Evolutionary conservation across 768 basidiomycete species (phyloP).

Genomic region (Leucogyrophana mollusca): DNA sequence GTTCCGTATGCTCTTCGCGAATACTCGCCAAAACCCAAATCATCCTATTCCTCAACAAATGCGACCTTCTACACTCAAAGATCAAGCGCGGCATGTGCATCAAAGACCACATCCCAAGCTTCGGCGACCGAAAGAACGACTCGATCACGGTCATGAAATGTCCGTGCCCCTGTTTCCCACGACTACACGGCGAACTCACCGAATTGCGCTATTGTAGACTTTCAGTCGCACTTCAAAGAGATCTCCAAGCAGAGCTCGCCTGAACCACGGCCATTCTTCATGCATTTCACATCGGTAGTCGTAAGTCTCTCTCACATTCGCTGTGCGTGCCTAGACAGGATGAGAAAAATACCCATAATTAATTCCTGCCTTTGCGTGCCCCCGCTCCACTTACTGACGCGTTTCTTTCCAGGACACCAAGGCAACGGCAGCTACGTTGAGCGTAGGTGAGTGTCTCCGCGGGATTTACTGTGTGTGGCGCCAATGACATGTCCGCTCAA

Average conservation of each 20-base stretch:
- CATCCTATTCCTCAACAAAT: conserved; percentile 61
- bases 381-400: conserved; percentile 8
- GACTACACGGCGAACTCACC: conserved; percentile 9
- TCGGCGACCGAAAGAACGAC: conserved; percentile 72
- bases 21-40: conserved; percentile 58
- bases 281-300: conserved; percentile 76
- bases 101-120: conserved; percentile 69
- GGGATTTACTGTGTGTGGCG: background rate
- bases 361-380: background rate
- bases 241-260: conserved; percentile 64
- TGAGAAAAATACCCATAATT: conserved; percentile 1
- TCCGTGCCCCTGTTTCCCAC: conserved; percentile 31
- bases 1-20: conserved; percentile 67
- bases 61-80: conserved; percentile 72
- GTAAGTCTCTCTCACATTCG: conserved; percentile 40
- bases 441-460: conserved; percentile 48
- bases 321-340: conserved; percentile 6
- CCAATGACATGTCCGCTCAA: background rate
- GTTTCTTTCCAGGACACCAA: conserved; percentile 57
- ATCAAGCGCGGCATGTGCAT: conserved; percentile 65
- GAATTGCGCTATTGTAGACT: conserved; percentile 45
- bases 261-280: conserved; percentile 62
- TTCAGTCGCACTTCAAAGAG: conserved; percentile 79
- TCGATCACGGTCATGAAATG: conserved; percentile 68
- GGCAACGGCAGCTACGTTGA: conserved; percentile 69